Conservation (phyloP, 1,284 basidiomycete genomes). For the Porodaedalea pini region DNA sequence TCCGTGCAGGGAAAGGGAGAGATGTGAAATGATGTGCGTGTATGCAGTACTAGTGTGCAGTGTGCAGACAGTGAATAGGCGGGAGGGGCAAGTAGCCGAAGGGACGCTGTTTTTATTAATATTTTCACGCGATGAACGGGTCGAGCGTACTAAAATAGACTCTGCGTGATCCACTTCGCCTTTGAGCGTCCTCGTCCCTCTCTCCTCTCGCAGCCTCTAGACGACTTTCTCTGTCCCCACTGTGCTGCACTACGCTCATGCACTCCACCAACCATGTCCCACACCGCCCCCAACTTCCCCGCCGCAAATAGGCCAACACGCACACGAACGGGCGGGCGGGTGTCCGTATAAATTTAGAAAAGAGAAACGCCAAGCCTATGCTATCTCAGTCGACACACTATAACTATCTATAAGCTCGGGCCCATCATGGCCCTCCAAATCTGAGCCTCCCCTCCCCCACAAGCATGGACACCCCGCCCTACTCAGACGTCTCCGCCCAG, state of each 20-base stretch:
- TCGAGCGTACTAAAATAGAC: neutral
- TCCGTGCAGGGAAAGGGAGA: too few species aligned
- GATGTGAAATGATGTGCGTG: too few species aligned
- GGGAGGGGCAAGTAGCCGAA: neutral
- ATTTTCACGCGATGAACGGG: conserved; percentile 3
- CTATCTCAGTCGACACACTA: too few species aligned
- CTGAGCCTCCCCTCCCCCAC: conserved; percentile 19
- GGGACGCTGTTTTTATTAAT: neutral
- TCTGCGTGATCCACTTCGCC: neutral
- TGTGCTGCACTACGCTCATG: neutral
- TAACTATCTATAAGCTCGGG: too few species aligned
- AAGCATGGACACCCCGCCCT: conserved; percentile 28
- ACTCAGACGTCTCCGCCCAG: conserved; percentile 27
- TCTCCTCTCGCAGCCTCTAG: neutral
- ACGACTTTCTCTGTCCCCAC: neutral
- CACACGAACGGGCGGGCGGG: neutral
- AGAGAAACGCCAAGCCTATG: conserved; percentile 2
- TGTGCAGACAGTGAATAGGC: neutral
- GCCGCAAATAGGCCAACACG: too few species aligned
- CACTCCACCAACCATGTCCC: neutral
- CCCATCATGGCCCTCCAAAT: too few species aligned
- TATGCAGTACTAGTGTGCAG: too few species aligned
- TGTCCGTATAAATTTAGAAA: neutral
- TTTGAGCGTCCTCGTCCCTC: neutral
- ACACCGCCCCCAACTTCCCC: too few species aligned